A percentile compares a stretch with the other conserved stretches of the same genome.
These are phyloP conservation scores for Panicum hallii DNA, from an alignment of 202 grass and related monocot genomes.

Conservation along the genomic window DNA sequence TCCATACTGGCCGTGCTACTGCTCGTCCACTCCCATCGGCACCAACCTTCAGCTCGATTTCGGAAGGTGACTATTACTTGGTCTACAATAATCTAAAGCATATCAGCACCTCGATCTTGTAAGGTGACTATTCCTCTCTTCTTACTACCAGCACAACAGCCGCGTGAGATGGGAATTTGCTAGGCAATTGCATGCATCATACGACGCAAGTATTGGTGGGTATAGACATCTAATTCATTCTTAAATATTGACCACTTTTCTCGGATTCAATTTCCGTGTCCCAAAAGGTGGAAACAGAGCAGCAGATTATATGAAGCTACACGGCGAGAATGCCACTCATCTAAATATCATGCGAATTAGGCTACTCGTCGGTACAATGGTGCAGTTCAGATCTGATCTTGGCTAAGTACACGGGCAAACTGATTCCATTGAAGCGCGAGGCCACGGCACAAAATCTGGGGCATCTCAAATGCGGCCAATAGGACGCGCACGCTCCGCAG, in stretches of 20 bases:
- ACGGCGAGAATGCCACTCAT: background rate
- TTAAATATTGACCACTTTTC: background rate
- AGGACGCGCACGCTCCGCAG: background rate
- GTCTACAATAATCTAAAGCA: background rate
- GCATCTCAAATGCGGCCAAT: slow-evolving; percentile 6
- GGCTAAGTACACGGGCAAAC: slow-evolving; percentile 8
- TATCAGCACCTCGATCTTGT: background rate
- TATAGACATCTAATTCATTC: background rate
- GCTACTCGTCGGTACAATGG: background rate
- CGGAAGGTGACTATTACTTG: background rate
- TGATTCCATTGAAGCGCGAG: background rate
- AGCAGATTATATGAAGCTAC: background rate
- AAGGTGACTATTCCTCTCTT: no score
- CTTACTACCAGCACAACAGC: background rate
- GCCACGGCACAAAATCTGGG: slow-evolving; percentile 26
- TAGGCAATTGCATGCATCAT: background rate
- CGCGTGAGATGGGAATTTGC: background rate
- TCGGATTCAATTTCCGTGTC: background rate
- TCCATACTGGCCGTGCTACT: no score
- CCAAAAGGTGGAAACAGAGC: background rate
- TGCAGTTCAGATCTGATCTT: background rate
- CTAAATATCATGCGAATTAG: slow-evolving; percentile 16
- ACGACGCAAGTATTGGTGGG: background rate
- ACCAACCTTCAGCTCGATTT: background rate
- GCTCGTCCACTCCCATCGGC: background rate